Evolutionary conservation across 257 asterid species (phyloP).

Genomic region (Nemophila menziesii): DNA sequence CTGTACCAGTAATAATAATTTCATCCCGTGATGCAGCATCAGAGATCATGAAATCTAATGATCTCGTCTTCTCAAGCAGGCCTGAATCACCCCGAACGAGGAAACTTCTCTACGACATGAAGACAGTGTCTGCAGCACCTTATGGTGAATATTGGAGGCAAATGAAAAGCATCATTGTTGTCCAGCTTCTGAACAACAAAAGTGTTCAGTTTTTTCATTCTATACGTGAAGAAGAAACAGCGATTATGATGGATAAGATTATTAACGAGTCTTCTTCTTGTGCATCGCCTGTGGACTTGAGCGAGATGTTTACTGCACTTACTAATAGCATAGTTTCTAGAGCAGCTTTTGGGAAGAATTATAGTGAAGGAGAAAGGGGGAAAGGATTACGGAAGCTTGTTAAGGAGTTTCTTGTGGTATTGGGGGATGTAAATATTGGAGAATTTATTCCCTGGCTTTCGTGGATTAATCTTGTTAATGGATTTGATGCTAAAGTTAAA

Average conservation of each 20-base stretch:
- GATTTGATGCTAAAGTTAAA: slow-evolving; percentile 16
- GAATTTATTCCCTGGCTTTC: slow-evolving; percentile 25
- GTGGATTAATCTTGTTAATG: slow-evolving; percentile 23
- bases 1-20: slow-evolving; percentile 25
- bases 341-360: slow-evolving; percentile 21
- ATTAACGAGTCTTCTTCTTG: slow-evolving; percentile 3
- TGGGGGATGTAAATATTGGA: slow-evolving; percentile 8
- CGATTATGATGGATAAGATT: slow-evolving; percentile 9
- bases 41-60: slow-evolving; percentile 43
- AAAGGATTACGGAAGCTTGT: slow-evolving; percentile 8
- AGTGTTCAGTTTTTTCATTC: slow-evolving; percentile 17
- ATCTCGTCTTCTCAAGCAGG: slow-evolving; percentile 30
- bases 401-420: slow-evolving; percentile 13
- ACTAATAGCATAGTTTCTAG: slow-evolving; percentile 17
- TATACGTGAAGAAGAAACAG: slow-evolving; percentile 21
- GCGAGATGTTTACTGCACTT: slow-evolving; percentile 11
- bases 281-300: slow-evolving; percentile 10
- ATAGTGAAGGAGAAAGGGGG: slow-evolving; percentile 16
- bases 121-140: slow-evolving; percentile 15
- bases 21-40: slow-evolving; percentile 40
- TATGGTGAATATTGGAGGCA: slow-evolving; percentile 34
- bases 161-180: slow-evolving; percentile 20
- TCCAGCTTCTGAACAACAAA: slow-evolving; percentile 26
- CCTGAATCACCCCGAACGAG: slow-evolving; percentile 9
- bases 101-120: slow-evolving; percentile 18